Base-by-base conservation (phyloP, 2,329 filamentous ascomycete genomes). In the Hypocreales sp. region DNA sequence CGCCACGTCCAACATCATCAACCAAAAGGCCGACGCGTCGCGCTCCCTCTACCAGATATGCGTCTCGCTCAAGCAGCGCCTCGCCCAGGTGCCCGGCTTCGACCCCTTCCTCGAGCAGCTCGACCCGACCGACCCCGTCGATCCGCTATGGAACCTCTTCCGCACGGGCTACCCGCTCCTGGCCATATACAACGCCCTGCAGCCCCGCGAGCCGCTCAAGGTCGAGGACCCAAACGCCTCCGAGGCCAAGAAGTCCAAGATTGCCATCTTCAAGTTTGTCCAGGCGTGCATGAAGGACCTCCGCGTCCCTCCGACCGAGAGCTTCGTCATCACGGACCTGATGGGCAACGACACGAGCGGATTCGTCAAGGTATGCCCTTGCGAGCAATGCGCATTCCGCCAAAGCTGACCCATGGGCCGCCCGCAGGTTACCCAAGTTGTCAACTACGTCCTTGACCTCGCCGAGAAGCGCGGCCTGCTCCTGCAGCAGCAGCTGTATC, bases 21-120 rank as follows among this genome's bases (percentile, higher is more conserved):
- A 98, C 57, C 81, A 87, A 54, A 80, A 82, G 50, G 90, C 86
- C 49, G 86, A 93, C 50, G 86, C 90, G 38, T 82, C 81, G 30
- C 70, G 78, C 33, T 94, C 86, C 8, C 71, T 98, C 15, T 98
- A 93, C 54, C 87, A 95, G 54, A 93, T 92, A 51, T 95, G 90
- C 51, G 68, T 92, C 39, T 74, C 77, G 29, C 63, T 95, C 34
- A 82, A 81, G 48, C 74, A 78, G 55, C 74, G 90, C 36, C 61
- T 98, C 34, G 67, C 74, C 30, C 77, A 79, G 38, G 84, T 95
- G 7, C 84, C 84, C 4, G 79, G 72, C 32, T 94, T 95, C 47
- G 74, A 83, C 35, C 61, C 64, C 12, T 78, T 79, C 48, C 58
- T 93, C 41, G 61, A 69, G 28, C 68, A 84, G 42, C 75, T 90